Evolutionary conservation across 2,329 filamentous ascomycete species (phyloP), one percentile per base, ranked within the genome.

Genomic region (Penicillium sp.): DNA sequence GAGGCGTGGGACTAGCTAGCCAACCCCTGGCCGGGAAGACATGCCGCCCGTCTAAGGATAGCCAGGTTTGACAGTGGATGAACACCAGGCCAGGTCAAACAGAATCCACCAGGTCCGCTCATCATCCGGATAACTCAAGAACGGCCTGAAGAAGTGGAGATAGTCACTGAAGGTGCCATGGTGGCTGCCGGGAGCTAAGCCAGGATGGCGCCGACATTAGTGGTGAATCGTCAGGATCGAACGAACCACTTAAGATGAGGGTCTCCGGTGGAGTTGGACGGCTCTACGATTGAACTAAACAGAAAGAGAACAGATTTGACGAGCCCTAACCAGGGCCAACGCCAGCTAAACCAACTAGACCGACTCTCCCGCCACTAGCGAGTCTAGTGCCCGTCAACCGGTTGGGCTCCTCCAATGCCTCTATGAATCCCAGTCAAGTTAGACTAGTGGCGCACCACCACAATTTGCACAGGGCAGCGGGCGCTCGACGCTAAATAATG

Each of bases 1-100:
- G 40, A 44, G 56, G 22, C 47, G 22, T 26, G 30, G 26, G 15
- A n/a, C 26, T 42, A 51, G 33, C 22, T 35, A 35, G 37, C 17
- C 10, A 12, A 53, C 26, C 42, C 44, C 45, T 42, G 22, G 40
- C 37, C 40, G 35, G 47, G 17, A 35, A 13, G n/a, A n/a, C 15
- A 38, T 58, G 56, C 56, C 50, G 44, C 26, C 50, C 51, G 22
- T 53, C 35, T 62, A n/a, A 28, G 50, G n/a, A 49, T 19, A 53
- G 28, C 49, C 30, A 33, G 30, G 30, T 42, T 44, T 53, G 38
- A 56, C 28, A 40, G 38, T 54, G 26, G 47, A 55, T 55, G 51
- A 55, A 49, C 49, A 33, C 30, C 26, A 12, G 30, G n/a, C 58
- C 51, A 42, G 37, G 33, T 55, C 35, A 22, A 28, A 30, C 10